These are phyloP conservation scores for Linnemannia elongata DNA, from an alignment of 192 early-diverging fungal species.

Conservation along the genomic window DNA sequence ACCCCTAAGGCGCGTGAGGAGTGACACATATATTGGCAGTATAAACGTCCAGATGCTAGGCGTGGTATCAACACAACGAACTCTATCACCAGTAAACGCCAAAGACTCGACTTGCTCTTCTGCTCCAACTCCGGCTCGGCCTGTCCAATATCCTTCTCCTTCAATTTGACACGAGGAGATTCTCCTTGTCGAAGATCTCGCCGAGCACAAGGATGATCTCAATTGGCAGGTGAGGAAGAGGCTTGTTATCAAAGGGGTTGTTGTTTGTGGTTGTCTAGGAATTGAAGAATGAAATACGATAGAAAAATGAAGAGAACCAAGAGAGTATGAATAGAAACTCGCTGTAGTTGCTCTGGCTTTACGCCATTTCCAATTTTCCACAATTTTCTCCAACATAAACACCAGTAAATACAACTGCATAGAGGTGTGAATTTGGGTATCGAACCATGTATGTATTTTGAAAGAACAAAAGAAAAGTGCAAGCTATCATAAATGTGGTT, in stretches of 20 bases:
- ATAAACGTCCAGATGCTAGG: no score
- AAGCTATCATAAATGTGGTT: conserved; percentile 6
- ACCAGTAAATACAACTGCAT: not conserved
- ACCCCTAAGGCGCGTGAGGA: no score
- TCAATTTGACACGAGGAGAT: no score
- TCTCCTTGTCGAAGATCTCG: not conserved
- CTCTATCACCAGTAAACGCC: no score
- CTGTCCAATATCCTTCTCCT: no score
- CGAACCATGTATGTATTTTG: not conserved
- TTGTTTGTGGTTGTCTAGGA: not conserved
- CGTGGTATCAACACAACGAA: no score
- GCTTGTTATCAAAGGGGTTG: not conserved
- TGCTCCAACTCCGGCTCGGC: no score
- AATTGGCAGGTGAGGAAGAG: not conserved
- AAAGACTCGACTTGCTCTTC: no score
- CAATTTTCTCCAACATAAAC: not conserved
- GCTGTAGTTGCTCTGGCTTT: no score
- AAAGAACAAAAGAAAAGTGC: not conserved
- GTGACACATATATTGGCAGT: no score
- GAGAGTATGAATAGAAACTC: no score
- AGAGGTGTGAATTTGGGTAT: not conserved
- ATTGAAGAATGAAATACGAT: not conserved
- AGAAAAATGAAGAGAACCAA: no score
- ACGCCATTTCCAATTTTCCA: not conserved
- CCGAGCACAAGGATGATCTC: not conserved